phyloP scores from a whole-genome alignment of 441 rosid genomes.

The Rhodomyrtus psidioides region DNA sequence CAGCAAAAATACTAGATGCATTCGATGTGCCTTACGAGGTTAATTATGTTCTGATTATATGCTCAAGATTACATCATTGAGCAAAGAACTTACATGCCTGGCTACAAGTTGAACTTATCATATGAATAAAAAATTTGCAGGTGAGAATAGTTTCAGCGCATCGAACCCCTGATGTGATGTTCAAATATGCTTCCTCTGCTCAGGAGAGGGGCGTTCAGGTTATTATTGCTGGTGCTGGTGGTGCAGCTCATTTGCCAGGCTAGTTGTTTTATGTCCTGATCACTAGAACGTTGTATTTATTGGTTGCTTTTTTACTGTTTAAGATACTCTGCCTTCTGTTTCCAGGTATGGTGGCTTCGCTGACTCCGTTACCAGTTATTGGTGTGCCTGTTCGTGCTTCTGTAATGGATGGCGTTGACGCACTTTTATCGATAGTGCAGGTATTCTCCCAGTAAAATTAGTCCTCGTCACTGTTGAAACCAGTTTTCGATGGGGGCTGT shows the following conservation, averaged over 20 bases:
- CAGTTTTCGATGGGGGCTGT: neutral
- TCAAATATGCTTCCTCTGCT: slow-evolving; percentile 70
- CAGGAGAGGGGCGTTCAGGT: slow-evolving; percentile 61
- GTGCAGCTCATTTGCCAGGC: slow-evolving; percentile 98
- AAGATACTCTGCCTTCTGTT: neutral
- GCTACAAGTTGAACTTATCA: neutral
- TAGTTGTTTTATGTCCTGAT: slow-evolving; percentile 4
- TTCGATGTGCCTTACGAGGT: slow-evolving; percentile 80
- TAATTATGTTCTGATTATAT: neutral
- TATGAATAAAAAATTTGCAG: slow-evolving; percentile 20
- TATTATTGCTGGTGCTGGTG: slow-evolving; percentile 98
- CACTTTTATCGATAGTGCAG: slow-evolving; percentile 93
- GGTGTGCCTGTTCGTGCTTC: slow-evolving; percentile 93
- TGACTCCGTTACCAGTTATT: slow-evolving; percentile 87
- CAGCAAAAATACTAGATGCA: slow-evolving; percentile 56
- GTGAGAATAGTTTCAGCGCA: slow-evolving; percentile 87
- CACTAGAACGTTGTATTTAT: neutral
- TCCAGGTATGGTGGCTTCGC: slow-evolving; percentile 94
- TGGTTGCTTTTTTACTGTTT: neutral
- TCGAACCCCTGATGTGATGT: slow-evolving; percentile 88
- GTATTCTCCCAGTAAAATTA: slow-evolving; percentile 17
- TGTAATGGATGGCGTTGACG: slow-evolving; percentile 82
- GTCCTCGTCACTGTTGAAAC: neutral
- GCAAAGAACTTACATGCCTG: neutral
- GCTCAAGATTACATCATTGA: neutral